Percentiles rank a stretch among this genome's conserved stretches.
Conservation (phyloP, 2,329 filamentous ascomycete species). For the Biscogniauxia sp. region DNA sequence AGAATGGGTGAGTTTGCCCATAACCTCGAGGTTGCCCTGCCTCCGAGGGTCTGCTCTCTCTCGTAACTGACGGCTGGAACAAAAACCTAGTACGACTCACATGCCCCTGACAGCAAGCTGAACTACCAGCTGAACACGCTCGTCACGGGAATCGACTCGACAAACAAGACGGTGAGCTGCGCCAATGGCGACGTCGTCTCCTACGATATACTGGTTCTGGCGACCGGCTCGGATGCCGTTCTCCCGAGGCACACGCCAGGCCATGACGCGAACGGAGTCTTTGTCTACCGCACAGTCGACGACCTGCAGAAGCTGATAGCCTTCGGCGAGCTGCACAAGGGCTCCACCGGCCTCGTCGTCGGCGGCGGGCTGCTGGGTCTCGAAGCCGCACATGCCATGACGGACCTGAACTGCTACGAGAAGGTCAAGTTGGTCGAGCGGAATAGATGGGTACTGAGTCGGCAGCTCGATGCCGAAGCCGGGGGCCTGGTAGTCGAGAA, state of each 20-base stretch:
- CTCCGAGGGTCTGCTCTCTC: background rate
- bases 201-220: constrained; percentile 80
- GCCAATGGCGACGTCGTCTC: constrained; percentile 65
- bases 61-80: background rate
- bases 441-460: constrained; percentile 77
- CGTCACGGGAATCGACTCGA: constrained; percentile 65
- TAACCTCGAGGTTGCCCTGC: background rate
- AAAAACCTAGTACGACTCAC: constrained; percentile 55
- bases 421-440: constrained; percentile 78
- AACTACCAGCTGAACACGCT: constrained; percentile 73
- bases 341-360: constrained; percentile 71
- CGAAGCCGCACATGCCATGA: constrained; percentile 89
- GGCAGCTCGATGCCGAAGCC: constrained; percentile 80
- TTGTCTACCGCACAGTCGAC: constrained; percentile 84
- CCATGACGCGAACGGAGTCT: constrained; percentile 77
- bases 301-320: constrained; percentile 75
- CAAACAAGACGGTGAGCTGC: constrained; percentile 66
- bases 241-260: constrained; percentile 70
- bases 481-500: constrained; percentile 80
- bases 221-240: constrained; percentile 82
- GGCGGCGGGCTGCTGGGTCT: constrained; percentile 83
- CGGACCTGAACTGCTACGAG: constrained; percentile 73
- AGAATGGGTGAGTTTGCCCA: constrained; percentile 66
- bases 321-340: constrained; percentile 66
- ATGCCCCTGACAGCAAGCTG: constrained; percentile 64